These are phyloP conservation scores for Phytophthora cactorum DNA, from an alignment of 352 stramenopile species.

Conservation along the genomic window DNA sequence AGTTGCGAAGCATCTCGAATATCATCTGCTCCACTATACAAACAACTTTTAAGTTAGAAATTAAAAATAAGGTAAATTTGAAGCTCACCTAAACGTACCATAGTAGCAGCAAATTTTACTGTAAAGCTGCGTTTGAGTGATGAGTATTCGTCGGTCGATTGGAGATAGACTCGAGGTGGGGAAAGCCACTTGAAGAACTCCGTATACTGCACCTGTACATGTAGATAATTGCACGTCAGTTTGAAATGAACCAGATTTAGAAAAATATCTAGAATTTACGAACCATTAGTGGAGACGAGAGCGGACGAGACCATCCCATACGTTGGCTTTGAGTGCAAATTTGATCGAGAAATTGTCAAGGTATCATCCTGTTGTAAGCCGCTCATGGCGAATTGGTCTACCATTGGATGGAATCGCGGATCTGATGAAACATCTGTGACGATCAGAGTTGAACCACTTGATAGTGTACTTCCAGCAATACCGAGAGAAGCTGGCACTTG, in stretches of 20 bases:
- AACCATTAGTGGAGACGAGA: constrained; percentile 52
- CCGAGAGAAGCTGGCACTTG: constrained; percentile 62
- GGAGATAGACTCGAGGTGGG: constrained; percentile 21
- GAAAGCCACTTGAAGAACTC: constrained; percentile 62
- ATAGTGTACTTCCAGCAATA: constrained; percentile 58
- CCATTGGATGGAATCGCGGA: constrained; percentile 62
- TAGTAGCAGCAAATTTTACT: constrained; percentile 54
- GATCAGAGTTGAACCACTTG: constrained; percentile 42
- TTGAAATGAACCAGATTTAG: no score
- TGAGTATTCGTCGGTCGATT: constrained; percentile 19
- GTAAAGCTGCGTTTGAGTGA: constrained; percentile 38
- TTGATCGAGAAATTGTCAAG: constrained; percentile 10
- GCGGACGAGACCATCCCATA: constrained; percentile 52
- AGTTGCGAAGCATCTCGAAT: constrained; percentile 65
- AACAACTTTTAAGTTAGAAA: not conserved
- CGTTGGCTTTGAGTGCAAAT: constrained; percentile 19
- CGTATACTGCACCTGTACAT: constrained; percentile 46
- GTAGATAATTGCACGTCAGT: no score
- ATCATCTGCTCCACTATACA: constrained; percentile 68
- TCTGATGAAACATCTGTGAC: constrained; percentile 51
- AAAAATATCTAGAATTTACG: constrained; percentile 1
- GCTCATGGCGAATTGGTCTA: constrained; percentile 63
- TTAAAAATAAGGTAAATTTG: not conserved
- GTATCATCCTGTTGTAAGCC: constrained; percentile 24
- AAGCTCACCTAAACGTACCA: constrained; percentile 29